Percentiles rank a stretch among this genome's conserved stretches.
Conservation (phyloP, 192 early-diverging fungal genomes). For the Coemansia asiatica region DNA sequence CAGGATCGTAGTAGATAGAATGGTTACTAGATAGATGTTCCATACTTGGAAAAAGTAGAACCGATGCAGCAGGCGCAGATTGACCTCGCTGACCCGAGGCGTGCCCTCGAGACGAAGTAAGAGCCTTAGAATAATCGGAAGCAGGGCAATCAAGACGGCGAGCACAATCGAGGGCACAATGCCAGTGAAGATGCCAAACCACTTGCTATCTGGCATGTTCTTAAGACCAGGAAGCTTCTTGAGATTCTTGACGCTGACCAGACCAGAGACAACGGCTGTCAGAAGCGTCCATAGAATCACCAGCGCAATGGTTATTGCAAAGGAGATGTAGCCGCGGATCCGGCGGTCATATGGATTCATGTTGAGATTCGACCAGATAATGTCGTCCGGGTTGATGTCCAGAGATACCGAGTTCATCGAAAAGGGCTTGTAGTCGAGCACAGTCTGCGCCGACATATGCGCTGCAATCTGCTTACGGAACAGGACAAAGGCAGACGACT, state of each 20-base stretch:
- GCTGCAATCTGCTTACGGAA: constrained; percentile 79
- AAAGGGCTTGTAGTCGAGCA: constrained; percentile 66
- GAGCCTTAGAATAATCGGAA: constrained; percentile 71
- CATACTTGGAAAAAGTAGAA: constrained; percentile 85
- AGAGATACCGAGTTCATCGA: constrained; percentile 69
- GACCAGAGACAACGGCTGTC: constrained; percentile 59
- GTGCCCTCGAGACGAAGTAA: constrained; percentile 68
- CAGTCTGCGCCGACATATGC: constrained; percentile 75
- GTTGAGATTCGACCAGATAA: constrained; percentile 87
- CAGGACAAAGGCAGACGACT: constrained; percentile 84
- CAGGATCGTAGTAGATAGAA: constrained; percentile 71
- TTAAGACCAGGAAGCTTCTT: constrained; percentile 56
- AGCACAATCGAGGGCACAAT: constrained; percentile 74
- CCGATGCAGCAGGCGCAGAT: constrained; percentile 66
- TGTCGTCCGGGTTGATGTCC: constrained; percentile 71
- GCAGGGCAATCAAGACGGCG: constrained; percentile 67
- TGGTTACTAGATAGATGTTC: constrained; percentile 78
- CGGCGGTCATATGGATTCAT: constrained; percentile 60
- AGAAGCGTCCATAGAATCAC: constrained; percentile 75
- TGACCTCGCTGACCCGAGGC: constrained; percentile 62
- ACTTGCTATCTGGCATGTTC: constrained; percentile 27
- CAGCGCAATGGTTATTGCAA: constrained; percentile 59
- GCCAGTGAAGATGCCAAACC: constrained; percentile 69
- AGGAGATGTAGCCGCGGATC: constrained; percentile 59
- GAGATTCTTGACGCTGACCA: constrained; percentile 62